A percentile compares a stretch with the other conserved stretches of the same genome.
phyloP scores from a whole-genome alignment of 129 eudicot species.

The Flaveria brownii region DNA sequence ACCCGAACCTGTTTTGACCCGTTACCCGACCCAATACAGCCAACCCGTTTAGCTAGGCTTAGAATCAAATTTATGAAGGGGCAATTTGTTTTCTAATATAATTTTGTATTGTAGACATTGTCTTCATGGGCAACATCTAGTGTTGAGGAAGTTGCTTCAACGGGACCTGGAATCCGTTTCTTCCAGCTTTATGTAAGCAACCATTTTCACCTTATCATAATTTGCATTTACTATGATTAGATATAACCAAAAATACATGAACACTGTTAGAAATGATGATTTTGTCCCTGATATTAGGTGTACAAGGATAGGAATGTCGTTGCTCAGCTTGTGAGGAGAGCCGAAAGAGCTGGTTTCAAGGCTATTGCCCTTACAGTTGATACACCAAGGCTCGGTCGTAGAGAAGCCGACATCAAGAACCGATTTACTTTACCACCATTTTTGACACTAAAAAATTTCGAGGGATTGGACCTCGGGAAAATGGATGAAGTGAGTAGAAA shows the following conservation, averaged over 20 bases:
- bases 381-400: constrained; percentile 90
- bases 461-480: constrained; percentile 91
- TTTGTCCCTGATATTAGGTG: constrained; percentile 47
- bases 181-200: constrained; percentile 94
- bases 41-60: background rate
- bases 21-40: background rate
- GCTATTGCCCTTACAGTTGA: constrained; percentile 97
- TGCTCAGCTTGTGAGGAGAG: constrained; percentile 86
- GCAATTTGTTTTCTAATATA: background rate
- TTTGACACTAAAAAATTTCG: constrained; percentile 87
- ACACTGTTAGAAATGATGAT: background rate
- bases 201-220: constrained; percentile 5
- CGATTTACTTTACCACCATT: constrained; percentile 78
- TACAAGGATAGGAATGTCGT: constrained; percentile 88
- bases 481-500: constrained; percentile 75
- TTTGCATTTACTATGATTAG: background rate
- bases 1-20: background rate
- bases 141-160: constrained; percentile 97
- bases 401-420: constrained; percentile 97
- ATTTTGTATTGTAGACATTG: constrained; percentile 53
- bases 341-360: constrained; percentile 92
- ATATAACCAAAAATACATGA: background rate
- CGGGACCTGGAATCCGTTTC: constrained; percentile 92
- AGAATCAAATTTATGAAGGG: constrained; percentile 4
- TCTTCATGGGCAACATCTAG: constrained; percentile 96